These are phyloP conservation scores for Hebeloma cylindrosporum DNA, from an alignment of 768 basidiomycete genomes.

Conservation along the genomic window DNA sequence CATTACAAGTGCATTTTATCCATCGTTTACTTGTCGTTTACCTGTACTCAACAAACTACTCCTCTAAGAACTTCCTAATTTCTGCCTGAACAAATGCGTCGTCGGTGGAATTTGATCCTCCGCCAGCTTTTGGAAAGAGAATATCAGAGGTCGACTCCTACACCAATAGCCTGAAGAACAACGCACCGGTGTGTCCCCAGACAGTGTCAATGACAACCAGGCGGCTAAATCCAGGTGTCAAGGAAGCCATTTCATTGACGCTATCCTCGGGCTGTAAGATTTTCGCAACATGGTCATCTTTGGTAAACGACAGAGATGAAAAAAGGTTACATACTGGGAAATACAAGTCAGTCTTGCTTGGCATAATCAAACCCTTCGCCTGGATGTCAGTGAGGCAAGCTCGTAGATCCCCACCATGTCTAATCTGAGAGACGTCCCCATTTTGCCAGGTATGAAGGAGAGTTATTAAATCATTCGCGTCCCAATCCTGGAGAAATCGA, in stretches of 20 bases:
- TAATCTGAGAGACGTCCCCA: constrained; percentile 47
- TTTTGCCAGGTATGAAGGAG: constrained; percentile 51
- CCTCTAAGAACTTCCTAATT: constrained; percentile 45
- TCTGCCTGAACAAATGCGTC: constrained; percentile 39
- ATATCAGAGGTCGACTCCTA: not conserved
- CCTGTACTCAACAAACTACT: too few species aligned
- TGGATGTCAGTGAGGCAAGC: constrained; percentile 42
- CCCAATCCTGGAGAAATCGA: constrained; percentile 43
- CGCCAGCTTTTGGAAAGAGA: constrained; percentile 37
- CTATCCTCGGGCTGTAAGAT: constrained; percentile 51
- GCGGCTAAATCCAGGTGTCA: constrained; percentile 39
- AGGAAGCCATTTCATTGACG: constrained; percentile 43
- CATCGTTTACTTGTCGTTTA: too few species aligned
- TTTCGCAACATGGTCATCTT: not conserved
- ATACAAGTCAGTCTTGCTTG: constrained; percentile 58
- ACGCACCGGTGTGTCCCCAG: constrained; percentile 57
- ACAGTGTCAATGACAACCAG: constrained; percentile 55
- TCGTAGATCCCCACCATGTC: constrained; percentile 42
- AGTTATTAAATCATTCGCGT: constrained; percentile 53
- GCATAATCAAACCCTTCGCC: constrained; percentile 56
- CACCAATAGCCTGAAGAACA: not conserved
- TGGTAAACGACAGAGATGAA: not conserved
- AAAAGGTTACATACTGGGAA: constrained; percentile 41
- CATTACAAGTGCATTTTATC: too few species aligned
- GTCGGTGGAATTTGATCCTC: constrained; percentile 40